Evolutionary conservation across 2,329 filamentous ascomycete species (phyloP).

Genomic region (Penicillium sp.): DNA sequence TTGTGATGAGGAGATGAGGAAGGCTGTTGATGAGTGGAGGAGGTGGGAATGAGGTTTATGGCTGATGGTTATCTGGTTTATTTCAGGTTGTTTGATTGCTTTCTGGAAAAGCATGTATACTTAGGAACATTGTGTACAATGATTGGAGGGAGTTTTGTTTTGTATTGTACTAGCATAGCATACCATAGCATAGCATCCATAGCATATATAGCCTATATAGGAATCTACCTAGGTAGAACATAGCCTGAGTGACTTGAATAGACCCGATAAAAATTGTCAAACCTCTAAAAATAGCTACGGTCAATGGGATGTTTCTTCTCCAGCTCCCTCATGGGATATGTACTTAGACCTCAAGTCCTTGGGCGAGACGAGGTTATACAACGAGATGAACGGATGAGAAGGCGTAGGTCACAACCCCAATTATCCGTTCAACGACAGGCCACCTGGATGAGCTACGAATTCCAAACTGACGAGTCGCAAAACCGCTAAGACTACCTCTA

Average conservation of each 20-base stretch:
- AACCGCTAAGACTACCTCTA: no score
- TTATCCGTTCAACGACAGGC: no score
- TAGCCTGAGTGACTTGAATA: neutral
- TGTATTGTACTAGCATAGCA: neutral
- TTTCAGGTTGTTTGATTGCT: neutral
- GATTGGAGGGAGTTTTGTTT: neutral
- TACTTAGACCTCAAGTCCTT: no score
- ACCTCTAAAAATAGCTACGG: no score
- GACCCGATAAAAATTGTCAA: no score
- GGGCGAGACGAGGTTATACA: no score
- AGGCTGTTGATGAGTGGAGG: conserved; percentile 53
- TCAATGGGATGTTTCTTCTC: no score
- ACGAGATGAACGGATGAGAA: no score
- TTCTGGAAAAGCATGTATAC: neutral
- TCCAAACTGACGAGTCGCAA: no score
- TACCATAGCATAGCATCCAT: neutral
- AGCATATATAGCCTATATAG: neutral
- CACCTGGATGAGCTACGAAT: no score
- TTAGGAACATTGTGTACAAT: conserved; percentile 1
- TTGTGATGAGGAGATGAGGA: conserved; percentile 46
- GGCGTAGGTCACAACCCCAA: no score
- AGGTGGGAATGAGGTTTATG: conserved; percentile 46
- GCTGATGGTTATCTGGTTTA: neutral
- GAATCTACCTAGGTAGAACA: neutral
- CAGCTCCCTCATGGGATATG: no score